These are phyloP conservation scores for Trypanosoma platydactyli DNA, from an alignment of 208 protist genomes.

Conservation along the genomic window DNA sequence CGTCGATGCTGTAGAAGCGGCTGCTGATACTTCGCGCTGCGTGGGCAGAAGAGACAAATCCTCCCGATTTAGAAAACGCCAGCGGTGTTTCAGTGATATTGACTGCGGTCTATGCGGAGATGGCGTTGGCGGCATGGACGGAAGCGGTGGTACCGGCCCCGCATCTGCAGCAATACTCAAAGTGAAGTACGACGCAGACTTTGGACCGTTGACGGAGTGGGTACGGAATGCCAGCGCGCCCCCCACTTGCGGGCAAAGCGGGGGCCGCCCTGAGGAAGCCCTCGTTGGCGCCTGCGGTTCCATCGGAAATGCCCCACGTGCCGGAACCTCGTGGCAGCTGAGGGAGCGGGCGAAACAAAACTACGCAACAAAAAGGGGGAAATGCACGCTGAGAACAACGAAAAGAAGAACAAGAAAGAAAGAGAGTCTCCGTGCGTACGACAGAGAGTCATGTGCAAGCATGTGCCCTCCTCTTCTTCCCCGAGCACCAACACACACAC, in stretches of 20 bases:
- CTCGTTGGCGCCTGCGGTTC: too few relatives aligned
- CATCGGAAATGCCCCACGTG: too few relatives aligned
- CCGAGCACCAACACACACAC: too few relatives aligned
- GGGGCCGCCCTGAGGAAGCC: neutral
- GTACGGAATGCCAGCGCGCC: neutral
- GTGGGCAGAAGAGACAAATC: neutral
- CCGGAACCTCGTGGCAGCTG: too few relatives aligned
- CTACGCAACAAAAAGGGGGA: too few relatives aligned
- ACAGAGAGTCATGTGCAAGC: too few relatives aligned
- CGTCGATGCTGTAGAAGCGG: too few relatives aligned
- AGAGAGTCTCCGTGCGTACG: too few relatives aligned
- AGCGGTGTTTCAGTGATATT: slow-evolving; percentile 14
- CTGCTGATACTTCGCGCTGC: neutral
- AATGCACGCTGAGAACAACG: too few relatives aligned
- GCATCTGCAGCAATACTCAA: neutral
- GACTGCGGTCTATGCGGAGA: neutral
- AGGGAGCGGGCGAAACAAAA: too few relatives aligned
- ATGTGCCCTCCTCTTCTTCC: too few relatives aligned
- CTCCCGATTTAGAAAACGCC: slow-evolving; percentile 21
- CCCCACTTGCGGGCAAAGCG: neutral
- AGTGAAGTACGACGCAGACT: neutral
- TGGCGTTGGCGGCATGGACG: neutral
- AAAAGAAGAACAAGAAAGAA: too few relatives aligned
- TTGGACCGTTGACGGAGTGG: slow-evolving; percentile 9
- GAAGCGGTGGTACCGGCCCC: neutral